A percentile compares a stretch with the other conserved stretches of the same genome.
Conservation (phyloP, 768 basidiomycete genomes). For the Boletus insuetus region DNA sequence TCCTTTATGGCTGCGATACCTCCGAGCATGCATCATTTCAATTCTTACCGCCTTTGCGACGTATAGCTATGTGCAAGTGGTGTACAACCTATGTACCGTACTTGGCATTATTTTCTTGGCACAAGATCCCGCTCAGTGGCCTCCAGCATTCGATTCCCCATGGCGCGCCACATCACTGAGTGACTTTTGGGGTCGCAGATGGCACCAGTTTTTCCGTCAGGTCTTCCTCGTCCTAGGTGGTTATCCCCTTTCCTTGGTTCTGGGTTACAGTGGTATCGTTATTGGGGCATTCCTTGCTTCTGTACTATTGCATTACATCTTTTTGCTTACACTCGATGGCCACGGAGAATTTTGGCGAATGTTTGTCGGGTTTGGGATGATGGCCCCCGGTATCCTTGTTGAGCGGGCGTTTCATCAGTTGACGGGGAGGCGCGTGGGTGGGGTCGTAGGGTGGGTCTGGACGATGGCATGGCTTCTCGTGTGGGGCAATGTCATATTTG, state of each 20-base stretch:
- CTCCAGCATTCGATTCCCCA: neutral
- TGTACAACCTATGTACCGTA: neutral
- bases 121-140: constrained; percentile 1
- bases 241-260: neutral
- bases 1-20: neutral
- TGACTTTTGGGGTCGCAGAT: constrained; percentile 4
- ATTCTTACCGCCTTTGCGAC: neutral
- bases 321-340: neutral
- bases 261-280: neutral
- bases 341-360: neutral
- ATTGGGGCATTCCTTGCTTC: constrained; percentile 1
- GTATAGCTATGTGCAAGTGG: neutral
- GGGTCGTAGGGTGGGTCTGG: neutral
- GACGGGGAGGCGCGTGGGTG: constrained; percentile 1
- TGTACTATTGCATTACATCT: neutral
- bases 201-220: neutral
- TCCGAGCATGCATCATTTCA: neutral
- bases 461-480: neutral
- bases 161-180: neutral
- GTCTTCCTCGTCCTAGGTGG: neutral
- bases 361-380: constrained; percentile 2
- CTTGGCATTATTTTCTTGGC: neutral
- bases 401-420: neutral
- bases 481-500: neutral
- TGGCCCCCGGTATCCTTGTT: neutral